These are phyloP conservation scores for Talaromyces piceae DNA, from an alignment of 2,329 filamentous ascomycete genomes.

Conservation along the genomic window DNA sequence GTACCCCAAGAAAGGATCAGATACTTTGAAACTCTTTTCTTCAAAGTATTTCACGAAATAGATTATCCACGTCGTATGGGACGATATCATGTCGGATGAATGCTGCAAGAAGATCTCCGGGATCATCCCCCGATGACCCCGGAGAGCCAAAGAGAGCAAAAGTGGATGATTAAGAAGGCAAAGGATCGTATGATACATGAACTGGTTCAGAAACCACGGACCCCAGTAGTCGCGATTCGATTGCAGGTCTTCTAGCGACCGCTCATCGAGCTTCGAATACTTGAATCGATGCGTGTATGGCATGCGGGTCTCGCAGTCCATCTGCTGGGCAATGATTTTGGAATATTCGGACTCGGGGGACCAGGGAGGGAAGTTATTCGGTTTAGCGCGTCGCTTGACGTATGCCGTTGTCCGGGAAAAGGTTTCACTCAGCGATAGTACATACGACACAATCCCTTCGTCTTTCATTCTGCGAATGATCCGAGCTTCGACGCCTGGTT, in stretches of 20 bases:
- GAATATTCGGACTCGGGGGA: slow-evolving; percentile 47
- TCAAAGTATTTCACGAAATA: slow-evolving; percentile 44
- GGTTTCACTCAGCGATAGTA: slow-evolving; percentile 40
- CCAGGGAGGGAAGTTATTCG: slow-evolving; percentile 41
- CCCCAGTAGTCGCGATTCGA: slow-evolving; percentile 46
- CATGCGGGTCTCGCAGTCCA: slow-evolving; percentile 47
- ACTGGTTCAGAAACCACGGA: slow-evolving; percentile 47
- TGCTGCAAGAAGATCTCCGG: slow-evolving; percentile 50
- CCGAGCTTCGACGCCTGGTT: slow-evolving; percentile 15
- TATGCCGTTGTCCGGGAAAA: slow-evolving; percentile 44
- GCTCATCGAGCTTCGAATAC: slow-evolving; percentile 41
- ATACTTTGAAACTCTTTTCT: slow-evolving; percentile 40
- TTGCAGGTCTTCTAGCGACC: slow-evolving; percentile 36
- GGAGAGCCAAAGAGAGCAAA: slow-evolving; percentile 45
- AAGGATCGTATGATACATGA: slow-evolving; percentile 47
- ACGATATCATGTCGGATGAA: slow-evolving; percentile 45
- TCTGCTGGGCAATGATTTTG: slow-evolving; percentile 43
- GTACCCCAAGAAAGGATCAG: slow-evolving; percentile 43
- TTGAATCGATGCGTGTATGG: slow-evolving; percentile 46
- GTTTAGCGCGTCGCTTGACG: slow-evolving; percentile 39
- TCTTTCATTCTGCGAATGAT: slow-evolving; percentile 24
- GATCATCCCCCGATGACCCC: slow-evolving; percentile 46
- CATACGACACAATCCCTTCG: slow-evolving; percentile 41
- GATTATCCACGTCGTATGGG: slow-evolving; percentile 48
- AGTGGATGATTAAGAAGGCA: slow-evolving; percentile 50